phyloP scores from a whole-genome alignment of 768 basidiomycete species.

The Scleroderma bovista region DNA sequence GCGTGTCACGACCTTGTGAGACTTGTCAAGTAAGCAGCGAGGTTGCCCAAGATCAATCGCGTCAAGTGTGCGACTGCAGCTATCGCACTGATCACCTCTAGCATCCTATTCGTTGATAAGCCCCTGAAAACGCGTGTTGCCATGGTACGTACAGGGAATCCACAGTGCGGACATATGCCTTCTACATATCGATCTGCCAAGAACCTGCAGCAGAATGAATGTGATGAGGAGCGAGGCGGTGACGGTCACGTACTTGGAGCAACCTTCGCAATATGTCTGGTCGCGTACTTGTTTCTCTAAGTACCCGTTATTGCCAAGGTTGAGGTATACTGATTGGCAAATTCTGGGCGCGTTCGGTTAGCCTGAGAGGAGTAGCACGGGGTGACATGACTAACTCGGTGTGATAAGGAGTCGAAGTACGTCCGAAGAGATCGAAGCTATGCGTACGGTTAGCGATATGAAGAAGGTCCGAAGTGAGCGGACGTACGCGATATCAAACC shows the following conservation, averaged over 20 bases:
- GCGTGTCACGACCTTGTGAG: slow-evolving; percentile 69
- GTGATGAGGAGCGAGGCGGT: neutral
- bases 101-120: slow-evolving; percentile 58
- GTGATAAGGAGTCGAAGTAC: slow-evolving; percentile 87
- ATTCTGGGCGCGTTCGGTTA: slow-evolving; percentile 47
- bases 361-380: neutral
- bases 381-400: slow-evolving; percentile 56
- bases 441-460: neutral
- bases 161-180: slow-evolving; percentile 94
- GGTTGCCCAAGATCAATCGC: slow-evolving; percentile 92
- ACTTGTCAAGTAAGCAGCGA: slow-evolving; percentile 83
- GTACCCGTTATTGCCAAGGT: slow-evolving; percentile 70
- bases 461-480: neutral
- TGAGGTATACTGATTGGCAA: slow-evolving; percentile 82
- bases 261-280: slow-evolving; percentile 69
- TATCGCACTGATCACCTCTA: slow-evolving; percentile 96
- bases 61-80: slow-evolving; percentile 87
- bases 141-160: slow-evolving; percentile 56
- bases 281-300: slow-evolving; percentile 82
- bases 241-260: slow-evolving; percentile 55
- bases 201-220: slow-evolving; percentile 48
- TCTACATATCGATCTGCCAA: slow-evolving; percentile 97
- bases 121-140: neutral
- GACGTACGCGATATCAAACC: slow-evolving; percentile 91
- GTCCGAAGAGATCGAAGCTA: slow-evolving; percentile 94